Evolutionary conservation across 768 basidiomycete genomes (phyloP).

Genomic region (Kwoniella sp.): DNA sequence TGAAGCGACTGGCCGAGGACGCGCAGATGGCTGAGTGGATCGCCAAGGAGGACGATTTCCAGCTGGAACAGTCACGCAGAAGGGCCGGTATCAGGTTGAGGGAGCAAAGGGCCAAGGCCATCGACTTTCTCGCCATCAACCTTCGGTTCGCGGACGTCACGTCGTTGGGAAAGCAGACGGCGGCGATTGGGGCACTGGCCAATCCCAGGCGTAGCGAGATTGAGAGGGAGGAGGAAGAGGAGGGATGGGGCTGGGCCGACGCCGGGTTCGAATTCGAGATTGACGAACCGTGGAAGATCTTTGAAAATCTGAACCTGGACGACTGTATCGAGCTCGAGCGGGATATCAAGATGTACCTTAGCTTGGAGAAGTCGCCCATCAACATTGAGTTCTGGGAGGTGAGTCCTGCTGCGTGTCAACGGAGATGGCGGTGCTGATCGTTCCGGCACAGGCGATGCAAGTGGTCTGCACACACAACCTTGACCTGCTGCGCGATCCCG

Average conservation of each 20-base stretch:
- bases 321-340: constrained; percentile 91
- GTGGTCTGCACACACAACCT: constrained; percentile 88
- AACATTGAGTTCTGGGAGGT: constrained; percentile 99
- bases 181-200: constrained; percentile 35
- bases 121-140: constrained; percentile 94
- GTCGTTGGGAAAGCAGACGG: constrained; percentile 26
- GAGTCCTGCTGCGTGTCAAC: constrained; percentile 26
- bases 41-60: constrained; percentile 93
- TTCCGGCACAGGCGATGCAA: constrained; percentile 75
- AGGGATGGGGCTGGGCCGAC: constrained; percentile 65
- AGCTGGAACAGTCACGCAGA: constrained; percentile 84
- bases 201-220: constrained; percentile 50
- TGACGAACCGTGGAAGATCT: constrained; percentile 96
- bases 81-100: constrained; percentile 90
- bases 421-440: constrained; percentile 4
- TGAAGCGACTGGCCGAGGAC: constrained; percentile 85
- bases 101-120: constrained; percentile 96
- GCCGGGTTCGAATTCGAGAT: constrained; percentile 93
- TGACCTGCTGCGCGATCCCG: constrained; percentile 61
- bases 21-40: constrained; percentile 98
- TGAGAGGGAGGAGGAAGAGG: constrained; percentile 63
- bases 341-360: constrained; percentile 87
- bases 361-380: constrained; percentile 72
- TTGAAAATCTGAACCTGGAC: constrained; percentile 82
- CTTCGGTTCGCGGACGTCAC: constrained; percentile 74